phyloP scores from a whole-genome alignment of 2,329 filamentous ascomycete species.

The Monosporascus sp. region DNA sequence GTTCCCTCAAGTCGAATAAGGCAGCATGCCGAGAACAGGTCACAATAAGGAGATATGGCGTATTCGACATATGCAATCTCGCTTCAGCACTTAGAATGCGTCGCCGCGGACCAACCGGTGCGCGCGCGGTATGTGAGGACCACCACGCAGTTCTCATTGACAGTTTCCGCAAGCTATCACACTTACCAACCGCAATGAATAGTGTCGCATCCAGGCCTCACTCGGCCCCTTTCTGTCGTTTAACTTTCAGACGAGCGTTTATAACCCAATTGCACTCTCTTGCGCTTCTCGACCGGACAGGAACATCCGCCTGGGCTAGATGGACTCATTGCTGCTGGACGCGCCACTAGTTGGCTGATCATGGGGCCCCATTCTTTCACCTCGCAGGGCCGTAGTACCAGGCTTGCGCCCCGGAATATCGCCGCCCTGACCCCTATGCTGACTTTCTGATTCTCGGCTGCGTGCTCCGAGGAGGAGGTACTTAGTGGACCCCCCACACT shows the following conservation, averaged over 20 bases:
- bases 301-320: too few relatives aligned
- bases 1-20: background rate
- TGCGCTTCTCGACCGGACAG: background rate
- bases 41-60: background rate
- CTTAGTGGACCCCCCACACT: background rate
- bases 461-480: background rate
- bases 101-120: background rate
- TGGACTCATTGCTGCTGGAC: too few relatives aligned
- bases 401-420: background rate
- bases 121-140: background rate
- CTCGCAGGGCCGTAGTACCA: too few relatives aligned
- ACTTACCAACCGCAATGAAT: background rate
- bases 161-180: background rate
- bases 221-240: background rate
- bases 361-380: too few relatives aligned
- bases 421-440: background rate
- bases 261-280: background rate
- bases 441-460: background rate
- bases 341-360: too few relatives aligned
- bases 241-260: background rate
- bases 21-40: too few relatives aligned
- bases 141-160: background rate
- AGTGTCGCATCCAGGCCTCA: background rate
- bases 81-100: background rate
- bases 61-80: background rate